Base-by-base conservation (phyloP, 2,329 filamentous ascomycete genomes). In the Salinomyces thailandicus region DNA sequence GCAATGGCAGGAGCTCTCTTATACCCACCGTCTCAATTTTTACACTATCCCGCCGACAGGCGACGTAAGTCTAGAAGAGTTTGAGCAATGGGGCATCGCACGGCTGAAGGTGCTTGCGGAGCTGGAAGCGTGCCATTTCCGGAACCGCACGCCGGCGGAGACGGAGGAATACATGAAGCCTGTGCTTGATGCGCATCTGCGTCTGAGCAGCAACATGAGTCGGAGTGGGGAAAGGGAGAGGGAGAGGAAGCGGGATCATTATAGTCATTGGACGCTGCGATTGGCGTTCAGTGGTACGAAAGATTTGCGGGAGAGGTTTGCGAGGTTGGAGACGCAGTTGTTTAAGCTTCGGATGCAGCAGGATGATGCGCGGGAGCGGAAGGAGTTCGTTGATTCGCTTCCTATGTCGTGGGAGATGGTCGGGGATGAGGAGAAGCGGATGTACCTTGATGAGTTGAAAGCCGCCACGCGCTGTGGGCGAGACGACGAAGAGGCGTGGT, bases 61-160 rank as follows among this genome's bases (percentile, higher is more conserved):
- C 32, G 91, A 98, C 56, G 91, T 98, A 50, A 93, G 85, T 0
- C 77, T 98, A 28, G 91, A 98, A 57, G 80, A 98, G 58, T 98
- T 98, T 54, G 91, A 98, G 59, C 86, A 94, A 72, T 98, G 91
- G 91, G 91, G 87, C 8, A 96, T 98, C 54, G 84, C 93, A 53
- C 73, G 91, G 39, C 62, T 98, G 47, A 80, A 85, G 64, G 83
- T 93, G 34, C 78, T 93, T 42, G 82, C 81, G 38, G 85, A 93
- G 61, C 70, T 98, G 37, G 91, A 98, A 69, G 80, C 86, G 47
- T 96, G 91, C 62, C 87, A 85, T 15, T 95, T 95, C 66, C 83
- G 91, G 59, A 96, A 96, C 68, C 84, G 82, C 53, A 71, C 79
- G 14, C 75, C 77, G n/a, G 70, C 77, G 47, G 91, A 98, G 61